Evolutionary conservation across 108 stramenopile genomes (phyloP), one percentile per base, ranked within the genome.

Genomic region (Nitzschia putrida): DNA sequence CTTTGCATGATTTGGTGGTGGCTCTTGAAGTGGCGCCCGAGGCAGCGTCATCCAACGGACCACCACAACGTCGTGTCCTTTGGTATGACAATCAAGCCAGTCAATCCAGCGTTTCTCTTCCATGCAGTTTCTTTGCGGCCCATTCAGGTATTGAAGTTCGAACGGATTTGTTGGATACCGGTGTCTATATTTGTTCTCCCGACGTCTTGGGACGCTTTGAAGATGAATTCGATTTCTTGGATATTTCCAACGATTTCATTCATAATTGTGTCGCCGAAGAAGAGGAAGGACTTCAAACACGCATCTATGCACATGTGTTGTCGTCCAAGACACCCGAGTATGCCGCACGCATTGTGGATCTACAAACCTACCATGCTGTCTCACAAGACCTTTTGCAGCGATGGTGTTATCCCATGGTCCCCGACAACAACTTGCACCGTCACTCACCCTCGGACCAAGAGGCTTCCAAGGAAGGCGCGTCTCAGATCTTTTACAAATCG

Each of bases 141-240:
- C 57, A 53, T 50, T n/a, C 47, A 44, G 26, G 20, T 18, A 64
- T 52, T 5, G 54, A 50, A 59, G 37, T 75, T 8, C 74, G 74
- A 29, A 85, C 90, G 61, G 94, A 98, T 68, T 68, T 97, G 29
- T 43, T 97, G 55, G 98, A 99, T 85, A 92, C 93, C 39, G 88
- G 96, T 44, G 88, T 99, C 26, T 91, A 95, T 63, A 94, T 99
- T 63, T 99, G 98, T 79, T 94, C 92, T 51, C 97, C 97, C 0
- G 98, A 99, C 61, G 95, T 99, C 9, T 77, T 99, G 60, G 94
- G 96, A 20, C 84, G 94, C 67, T 94, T 98, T 64, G 77, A 81
- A 43, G 98, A 99, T 80, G 95, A 96, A 68, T 99, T 97, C 72
- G 98, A 99, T 66, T 99, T 98, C 67, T 78, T 93, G 57, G 91